Base-by-base conservation (phyloP, 2,329 filamentous ascomycete species). In the Fusarium foetens region DNA sequence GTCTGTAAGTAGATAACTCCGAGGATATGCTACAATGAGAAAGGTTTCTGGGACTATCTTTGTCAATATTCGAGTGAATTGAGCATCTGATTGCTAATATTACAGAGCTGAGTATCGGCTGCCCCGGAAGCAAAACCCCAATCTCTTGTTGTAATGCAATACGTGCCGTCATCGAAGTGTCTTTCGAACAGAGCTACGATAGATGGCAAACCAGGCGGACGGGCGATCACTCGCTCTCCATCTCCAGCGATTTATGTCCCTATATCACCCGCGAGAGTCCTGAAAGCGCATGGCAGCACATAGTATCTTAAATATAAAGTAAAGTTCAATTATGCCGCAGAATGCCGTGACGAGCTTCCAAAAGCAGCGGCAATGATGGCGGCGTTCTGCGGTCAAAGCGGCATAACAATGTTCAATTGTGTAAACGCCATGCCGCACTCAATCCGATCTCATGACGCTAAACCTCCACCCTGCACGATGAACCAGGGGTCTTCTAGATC, bases 281-380 rank as follows among this genome's bases (percentile, higher is more conserved):
- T 31, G 12, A 25, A 43, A 43, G 11, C 31, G 25, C 29, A 49
- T 51, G 54, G 8, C 38, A 33, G 61, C 31, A 45, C 16, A 25
- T 31, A 8, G 45, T 31, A 45, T 25, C 31, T 68, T 66, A 63
- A 43, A 55, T 66, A 73, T 38, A 51, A 54, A 23, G 48, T 35
- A 64, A 65, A 51, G 52, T 33, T 38, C 43, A 43, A 14, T 51
- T 45, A 29, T 52, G 73, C 68, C 73, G 71, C 71, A 70, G 48
- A 54, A 58, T 42, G 65, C 52, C 57, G 63, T 59, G 16, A 19
- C 27, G 46, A 48, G 38, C 43, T 35, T 55, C 31, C 17, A 33
- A 25, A 29, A 39, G 36, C 27, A 62, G 52, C 38, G 66, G 72
- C 55, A 49, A n/a, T 55, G 14, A 25, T 42, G 58, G 63, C 70